Conservation (phyloP, 1,139 yeast genomes). For the Trichomonascaceae sp. region DNA sequence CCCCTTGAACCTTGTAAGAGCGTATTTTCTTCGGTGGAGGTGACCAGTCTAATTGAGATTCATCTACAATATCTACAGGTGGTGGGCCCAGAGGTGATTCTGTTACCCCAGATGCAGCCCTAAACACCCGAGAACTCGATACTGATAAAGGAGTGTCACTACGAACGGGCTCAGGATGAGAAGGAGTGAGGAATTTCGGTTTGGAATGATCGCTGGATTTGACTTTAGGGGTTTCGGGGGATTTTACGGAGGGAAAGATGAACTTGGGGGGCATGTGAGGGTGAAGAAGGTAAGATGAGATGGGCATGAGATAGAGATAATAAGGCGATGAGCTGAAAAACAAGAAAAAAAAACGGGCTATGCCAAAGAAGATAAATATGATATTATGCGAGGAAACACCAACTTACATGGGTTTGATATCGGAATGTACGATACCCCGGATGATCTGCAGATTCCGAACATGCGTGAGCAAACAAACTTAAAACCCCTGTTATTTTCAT, state of each 20-base stretch:
- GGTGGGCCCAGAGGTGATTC: background rate
- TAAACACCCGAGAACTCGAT: background rate
- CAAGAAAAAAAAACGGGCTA: too few relatives aligned
- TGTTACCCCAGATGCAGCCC: background rate
- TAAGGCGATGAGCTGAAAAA: too few relatives aligned
- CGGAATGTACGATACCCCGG: too few relatives aligned
- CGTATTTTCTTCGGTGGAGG: slow-evolving; percentile 14
- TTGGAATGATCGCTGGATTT: background rate
- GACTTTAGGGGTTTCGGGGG: background rate
- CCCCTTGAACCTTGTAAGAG: slow-evolving; percentile 9
- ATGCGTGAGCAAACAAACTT: too few relatives aligned
- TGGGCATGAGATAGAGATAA: background rate
- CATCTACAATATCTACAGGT: background rate
- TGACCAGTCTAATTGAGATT: slow-evolving; percentile 9
- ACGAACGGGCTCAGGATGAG: background rate
- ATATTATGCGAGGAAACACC: too few relatives aligned
- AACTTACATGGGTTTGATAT: too few relatives aligned
- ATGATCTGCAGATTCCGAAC: background rate
- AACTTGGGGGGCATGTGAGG: background rate
- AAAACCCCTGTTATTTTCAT: background rate
- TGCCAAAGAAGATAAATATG: too few relatives aligned
- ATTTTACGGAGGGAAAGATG: background rate
- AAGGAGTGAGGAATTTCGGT: background rate
- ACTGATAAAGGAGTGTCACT: background rate
- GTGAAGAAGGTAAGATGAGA: background rate